phyloP scores from a whole-genome alignment of 169 alveolate genomes.

The Cryptosporidium muris region DNA sequence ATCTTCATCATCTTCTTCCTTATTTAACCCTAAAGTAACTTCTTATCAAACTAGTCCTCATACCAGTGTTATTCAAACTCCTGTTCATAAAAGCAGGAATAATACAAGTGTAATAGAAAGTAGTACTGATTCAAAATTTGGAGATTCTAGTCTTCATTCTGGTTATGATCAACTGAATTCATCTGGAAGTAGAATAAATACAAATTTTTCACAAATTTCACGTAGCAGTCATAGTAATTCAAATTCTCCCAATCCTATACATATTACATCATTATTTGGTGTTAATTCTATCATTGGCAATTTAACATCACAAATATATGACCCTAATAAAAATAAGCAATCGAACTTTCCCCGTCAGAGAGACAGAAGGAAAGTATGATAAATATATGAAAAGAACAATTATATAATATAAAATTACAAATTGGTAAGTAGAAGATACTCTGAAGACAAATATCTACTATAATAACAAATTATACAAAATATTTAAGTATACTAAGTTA shows the following conservation, averaged over 20 bases:
- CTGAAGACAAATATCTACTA: too few species aligned
- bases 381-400: slow-evolving; percentile 1
- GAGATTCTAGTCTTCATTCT: slow-evolving; percentile 18
- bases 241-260: slow-evolving; percentile 14
- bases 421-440: too few species aligned
- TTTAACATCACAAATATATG: slow-evolving; percentile 43
- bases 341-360: neutral
- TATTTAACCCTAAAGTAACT: slow-evolving; percentile 8
- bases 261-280: slow-evolving; percentile 58
- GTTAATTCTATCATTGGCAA: slow-evolving; percentile 21
- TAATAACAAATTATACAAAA: too few species aligned
- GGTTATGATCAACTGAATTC: slow-evolving; percentile 52
- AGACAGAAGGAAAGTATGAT: slow-evolving; percentile 11
- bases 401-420: neutral
- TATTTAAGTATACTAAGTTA: too few species aligned
- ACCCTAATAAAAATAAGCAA: slow-evolving; percentile 30
- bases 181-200: slow-evolving; percentile 5
- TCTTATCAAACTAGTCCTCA: slow-evolving; percentile 7
- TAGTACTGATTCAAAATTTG: neutral
- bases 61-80: slow-evolving; percentile 6
- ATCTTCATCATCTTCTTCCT: slow-evolving; percentile 35
- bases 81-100: neutral
- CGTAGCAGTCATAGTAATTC: neutral
- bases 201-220: neutral
- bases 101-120: neutral